Base-by-base conservation (phyloP, 2,329 filamentous ascomycete species). In the Apiospora koreana region DNA sequence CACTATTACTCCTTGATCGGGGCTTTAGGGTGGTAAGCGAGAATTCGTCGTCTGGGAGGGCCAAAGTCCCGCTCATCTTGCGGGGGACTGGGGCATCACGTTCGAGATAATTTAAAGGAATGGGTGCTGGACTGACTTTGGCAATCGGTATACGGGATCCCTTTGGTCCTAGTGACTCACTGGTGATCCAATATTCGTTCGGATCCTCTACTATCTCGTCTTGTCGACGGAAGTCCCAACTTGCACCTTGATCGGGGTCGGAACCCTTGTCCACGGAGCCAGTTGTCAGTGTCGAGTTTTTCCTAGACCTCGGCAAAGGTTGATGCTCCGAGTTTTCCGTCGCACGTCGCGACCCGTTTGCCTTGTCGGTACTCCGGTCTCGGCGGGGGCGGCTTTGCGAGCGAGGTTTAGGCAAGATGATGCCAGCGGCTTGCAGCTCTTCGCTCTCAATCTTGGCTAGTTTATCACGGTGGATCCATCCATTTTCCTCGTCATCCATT, bases 401-500 rank as follows among this genome's bases (percentile, higher is more conserved):
- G 73, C 89, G 83, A 42, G 86, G 77, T 75, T 85, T 82, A 73
- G 90, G 85, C 71, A 92, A 77, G 67, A 88, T 84, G 75, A 95
- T 90, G 41, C 93, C 93, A 8, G 93, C 93, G 71, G 92, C 93
- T 79, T 94, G 92, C 72, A 96, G 86, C 81, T 96, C 93, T 77
- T 91, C 87, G 75, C 85, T 95, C 81, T 96, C 93, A 75, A 95
- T 96, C 77, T 89, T 89, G 69, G 92, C 93, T 72, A 96, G 83
- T 81, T 95, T 95, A 81, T 96, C 93, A 70, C 93, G 86, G 77
- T 96, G 93, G 75, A 96, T 95, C 93, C 93, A 96, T 80, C 93
- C 92, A 42, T 90, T 92, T 72, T 89, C 86, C 72, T 92, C 90
- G 43, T 85, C 82, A 14, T 77, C 76, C 69, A 78, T 68, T 43